phyloP scores from a whole-genome alignment of 441 rosid genomes.

The Gossypium davidsonii region DNA sequence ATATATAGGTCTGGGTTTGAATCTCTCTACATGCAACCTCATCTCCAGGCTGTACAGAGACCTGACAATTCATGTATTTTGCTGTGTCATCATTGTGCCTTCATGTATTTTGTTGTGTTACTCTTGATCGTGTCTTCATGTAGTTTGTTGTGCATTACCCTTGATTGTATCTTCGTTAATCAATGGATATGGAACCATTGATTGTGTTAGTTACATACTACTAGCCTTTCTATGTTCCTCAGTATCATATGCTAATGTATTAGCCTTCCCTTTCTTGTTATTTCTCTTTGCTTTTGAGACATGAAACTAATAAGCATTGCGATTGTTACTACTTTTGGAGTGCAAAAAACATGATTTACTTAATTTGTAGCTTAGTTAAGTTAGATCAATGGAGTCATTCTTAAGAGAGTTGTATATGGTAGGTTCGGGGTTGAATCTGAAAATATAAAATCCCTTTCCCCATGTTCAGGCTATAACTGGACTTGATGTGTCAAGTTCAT shows the following conservation, averaged over 20 bases:
- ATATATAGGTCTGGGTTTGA: background rate
- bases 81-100: background rate
- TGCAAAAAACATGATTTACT: too few species aligned
- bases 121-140: background rate
- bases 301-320: background rate
- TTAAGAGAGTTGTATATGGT: background rate
- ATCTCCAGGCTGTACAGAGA: background rate
- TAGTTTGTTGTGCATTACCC: background rate
- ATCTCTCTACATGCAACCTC: background rate
- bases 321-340: background rate
- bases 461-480: too few species aligned
- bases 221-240: background rate
- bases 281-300: background rate
- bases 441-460: background rate
- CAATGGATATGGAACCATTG: constrained; percentile 37
- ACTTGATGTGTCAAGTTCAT: too few species aligned
- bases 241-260: background rate
- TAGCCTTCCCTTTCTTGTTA: background rate
- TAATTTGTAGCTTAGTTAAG: background rate
- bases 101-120: background rate
- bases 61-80: background rate
- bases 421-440: background rate
- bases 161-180: background rate
- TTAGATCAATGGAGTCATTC: background rate
- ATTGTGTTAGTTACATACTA: background rate